Evolutionary conservation across 495 filamentous ascomycete species (phyloP), one percentile per base, ranked within the genome.

Genomic region (Aspergillus bridgeri): DNA sequence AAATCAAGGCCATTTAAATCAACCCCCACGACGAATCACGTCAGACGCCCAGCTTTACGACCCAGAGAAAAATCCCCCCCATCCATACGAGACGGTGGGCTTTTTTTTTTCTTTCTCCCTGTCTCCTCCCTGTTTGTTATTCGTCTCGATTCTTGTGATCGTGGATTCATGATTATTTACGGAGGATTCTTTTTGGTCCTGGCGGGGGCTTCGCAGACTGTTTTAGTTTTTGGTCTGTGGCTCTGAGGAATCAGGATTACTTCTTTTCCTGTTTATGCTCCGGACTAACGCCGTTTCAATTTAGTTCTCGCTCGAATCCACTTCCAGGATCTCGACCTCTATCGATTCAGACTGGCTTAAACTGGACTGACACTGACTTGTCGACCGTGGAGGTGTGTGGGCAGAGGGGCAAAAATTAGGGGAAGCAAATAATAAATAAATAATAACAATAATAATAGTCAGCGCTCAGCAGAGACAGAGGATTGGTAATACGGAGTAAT

Each of bases 1-100:
- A 38, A 38, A 46, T 43, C 33, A 13, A 46, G 42, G 50, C 33
- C 33, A 42, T 50, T 53, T 53, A 52, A n/a, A 59, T 50, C 48
- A 43, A 52, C 23, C 15, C 17, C 23, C 25, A 42, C 11, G 21
- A 25, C 56, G 56, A 58, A 58, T 58, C 56, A 58, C 17, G 46
- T 46, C 48, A 45, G 29, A 52, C 48, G 33, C 33, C 33, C 9
- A 15, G 33, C 33, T 38, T 15, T 1, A n/a, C 23, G 19, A 42
- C 44, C 45, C 42, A 33, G 13, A 33, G 13, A 15, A 38, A 38
- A 49, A 48, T 42, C 20, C 49, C 56, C 15, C 46, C 51, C 48
- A 33, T 55, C 58, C 58, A 18, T 23, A 54, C n/a, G n/a, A 47
- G 13, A 54, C 18, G 17, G 22, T 25, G 6, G 6, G 20, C n/a